Base-by-base conservation (phyloP, 352 stramenopile species). In the Globisporangium mamillatum region DNA sequence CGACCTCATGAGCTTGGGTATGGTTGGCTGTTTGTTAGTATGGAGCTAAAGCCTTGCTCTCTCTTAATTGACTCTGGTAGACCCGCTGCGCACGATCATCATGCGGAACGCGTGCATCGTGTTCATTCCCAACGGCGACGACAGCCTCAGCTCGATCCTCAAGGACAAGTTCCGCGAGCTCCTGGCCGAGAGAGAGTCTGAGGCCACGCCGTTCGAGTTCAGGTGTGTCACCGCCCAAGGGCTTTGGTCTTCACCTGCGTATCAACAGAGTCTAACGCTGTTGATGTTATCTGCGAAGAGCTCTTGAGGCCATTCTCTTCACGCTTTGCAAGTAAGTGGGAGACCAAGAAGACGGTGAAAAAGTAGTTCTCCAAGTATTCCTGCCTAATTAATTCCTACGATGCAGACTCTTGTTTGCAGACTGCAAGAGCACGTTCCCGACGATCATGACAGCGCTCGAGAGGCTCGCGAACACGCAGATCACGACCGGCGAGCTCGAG, bases 61-160 rank as follows among this genome's bases (percentile, higher is more conserved):
- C 32, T 38, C 32, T 7, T 38, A 9, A 38, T 38, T 38, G 5
- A 14, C 10, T 41, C 6, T 29, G n/a, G 72, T 75, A 41, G 80
- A 88, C 59, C 80, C 80, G 1, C 60, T 88, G 24, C 74, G 80
- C 16, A 68, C 74, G 25, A 75, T 88, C 44, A 75, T 88, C 59
- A 76, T 78, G 52, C 80, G 80, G 22, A 68, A 83, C 41, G 34
- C 29, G 29, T 79, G 67, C 20, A 56, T 87, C 20, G 74, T 87
- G 22, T 80, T 87, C 41, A 68, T 87, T 1, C 79, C 76, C 7
- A 75, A 84, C 55, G 79, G 79, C 10, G 73, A 70, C 24, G 79
- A 87, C 62, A 81, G 68, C 34, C 64, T 87, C 18, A 59, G 84
- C 60, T 70, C 70, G 22, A 75, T 76, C 46, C 71, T 86, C 24